phyloP scores from a whole-genome alignment of 2,329 filamentous ascomycete genomes.

The Epichloe sibirici region DNA sequence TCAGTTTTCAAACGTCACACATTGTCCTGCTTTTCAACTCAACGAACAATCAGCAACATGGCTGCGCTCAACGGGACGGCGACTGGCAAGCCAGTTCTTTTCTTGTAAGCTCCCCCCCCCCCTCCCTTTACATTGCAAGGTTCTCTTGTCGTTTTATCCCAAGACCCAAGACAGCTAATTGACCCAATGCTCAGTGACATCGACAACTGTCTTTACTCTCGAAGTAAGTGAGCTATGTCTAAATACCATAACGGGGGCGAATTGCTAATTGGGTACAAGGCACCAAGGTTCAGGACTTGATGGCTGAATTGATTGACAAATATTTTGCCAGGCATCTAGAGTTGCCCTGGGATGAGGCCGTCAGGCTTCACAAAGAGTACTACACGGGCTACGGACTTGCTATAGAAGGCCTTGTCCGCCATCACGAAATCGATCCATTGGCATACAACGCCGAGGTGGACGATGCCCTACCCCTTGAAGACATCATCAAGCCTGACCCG shows the following conservation, averaged over 20 bases:
- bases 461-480: constrained; percentile 80
- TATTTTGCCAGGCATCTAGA: constrained; percentile 59
- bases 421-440: constrained; percentile 89
- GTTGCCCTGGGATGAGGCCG: constrained; percentile 66
- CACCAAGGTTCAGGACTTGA: constrained; percentile 73
- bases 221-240: constrained; percentile 42
- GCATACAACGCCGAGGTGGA: constrained; percentile 94
- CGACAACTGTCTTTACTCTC: constrained; percentile 93
- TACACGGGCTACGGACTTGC: constrained; percentile 95
- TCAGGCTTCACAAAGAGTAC: constrained; percentile 76
- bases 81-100: constrained; percentile 27
- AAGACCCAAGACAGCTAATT: not conserved
- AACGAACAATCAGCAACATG: constrained; percentile 13
- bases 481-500: constrained; percentile 67
- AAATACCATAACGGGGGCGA: not conserved
- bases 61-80: constrained; percentile 21
- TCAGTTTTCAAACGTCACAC: not conserved
- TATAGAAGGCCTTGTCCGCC: constrained; percentile 83
- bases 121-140: not conserved
- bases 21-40: constrained; percentile 3
- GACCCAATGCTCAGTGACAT: constrained; percentile 60
- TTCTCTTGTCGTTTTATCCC: no score
- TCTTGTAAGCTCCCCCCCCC: constrained; percentile 23
- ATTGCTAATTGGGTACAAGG: constrained; percentile 28
- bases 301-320: constrained; percentile 67